A percentile compares a stretch with the other conserved stretches of the same genome.
These are phyloP conservation scores for Talaromyces marneffei DNA, from an alignment of 2,329 filamentous ascomycete genomes.

Conservation along the genomic window DNA sequence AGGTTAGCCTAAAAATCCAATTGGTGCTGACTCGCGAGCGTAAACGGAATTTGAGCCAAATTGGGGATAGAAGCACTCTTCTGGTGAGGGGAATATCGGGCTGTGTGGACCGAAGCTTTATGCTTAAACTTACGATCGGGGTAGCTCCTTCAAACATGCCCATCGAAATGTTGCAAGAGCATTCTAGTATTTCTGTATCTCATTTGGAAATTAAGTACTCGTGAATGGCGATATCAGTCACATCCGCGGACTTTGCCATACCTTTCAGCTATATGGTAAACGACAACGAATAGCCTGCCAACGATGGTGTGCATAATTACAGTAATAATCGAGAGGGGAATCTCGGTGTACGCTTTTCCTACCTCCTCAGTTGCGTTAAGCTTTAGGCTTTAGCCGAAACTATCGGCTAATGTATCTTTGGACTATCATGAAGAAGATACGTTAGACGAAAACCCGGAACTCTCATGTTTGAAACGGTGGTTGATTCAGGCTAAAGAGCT, in stretches of 20 bases:
- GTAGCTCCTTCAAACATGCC: background rate
- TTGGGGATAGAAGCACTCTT: background rate
- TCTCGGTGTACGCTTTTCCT: background rate
- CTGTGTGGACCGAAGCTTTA: background rate
- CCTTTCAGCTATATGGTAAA: background rate
- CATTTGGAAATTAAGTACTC: background rate
- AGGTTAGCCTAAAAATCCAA: background rate
- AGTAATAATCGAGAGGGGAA: slow-evolving; percentile 3
- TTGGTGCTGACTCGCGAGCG: background rate
- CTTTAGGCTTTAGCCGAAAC: background rate
- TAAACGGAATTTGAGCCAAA: background rate
- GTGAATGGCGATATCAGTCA: background rate
- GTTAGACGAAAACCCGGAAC: background rate
- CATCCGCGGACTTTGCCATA: background rate
- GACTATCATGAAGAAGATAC: background rate
- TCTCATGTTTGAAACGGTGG: background rate
- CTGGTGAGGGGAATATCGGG: slow-evolving; percentile 2
- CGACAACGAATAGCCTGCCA: background rate
- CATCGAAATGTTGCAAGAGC: background rate
- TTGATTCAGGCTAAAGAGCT: slow-evolving; percentile 6
- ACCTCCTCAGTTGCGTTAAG: background rate
- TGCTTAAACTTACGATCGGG: background rate
- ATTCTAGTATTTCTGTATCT: background rate
- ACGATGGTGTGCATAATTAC: background rate
- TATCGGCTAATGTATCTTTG: background rate